phyloP scores from a whole-genome alignment of 116 monocot genomes.

The Thalassia testudinum region DNA sequence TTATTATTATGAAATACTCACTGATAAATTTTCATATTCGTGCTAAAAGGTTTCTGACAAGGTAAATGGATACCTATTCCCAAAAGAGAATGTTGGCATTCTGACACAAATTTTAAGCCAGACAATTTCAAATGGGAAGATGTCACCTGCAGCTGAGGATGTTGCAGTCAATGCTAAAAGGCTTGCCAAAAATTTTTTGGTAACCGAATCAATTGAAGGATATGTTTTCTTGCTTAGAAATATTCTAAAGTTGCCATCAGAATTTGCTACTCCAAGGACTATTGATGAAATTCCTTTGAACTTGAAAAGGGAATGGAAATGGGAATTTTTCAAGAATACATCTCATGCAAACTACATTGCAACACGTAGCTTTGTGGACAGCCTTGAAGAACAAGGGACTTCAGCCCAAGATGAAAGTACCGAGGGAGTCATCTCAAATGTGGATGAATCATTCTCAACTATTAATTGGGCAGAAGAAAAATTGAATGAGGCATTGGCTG shows the following conservation, averaged over 20 bases:
- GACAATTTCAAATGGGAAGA: constrained; percentile 37
- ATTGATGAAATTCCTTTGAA: constrained; percentile 32
- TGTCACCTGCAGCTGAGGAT: constrained; percentile 39
- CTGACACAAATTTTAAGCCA: constrained; percentile 34
- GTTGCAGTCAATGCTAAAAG: constrained; percentile 45
- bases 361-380: constrained; percentile 28
- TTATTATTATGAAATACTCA: background rate
- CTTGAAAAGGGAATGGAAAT: constrained; percentile 66
- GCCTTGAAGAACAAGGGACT: constrained; percentile 29
- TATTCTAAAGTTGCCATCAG: constrained; percentile 66
- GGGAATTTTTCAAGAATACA: constrained; percentile 53
- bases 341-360: constrained; percentile 12
- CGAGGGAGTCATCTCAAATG: too few relatives aligned
- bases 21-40: too few relatives aligned
- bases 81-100: constrained; percentile 44
- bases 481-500: constrained; percentile 25
- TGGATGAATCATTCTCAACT: constrained; percentile 40
- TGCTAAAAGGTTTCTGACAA: constrained; percentile 46
- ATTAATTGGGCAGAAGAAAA: constrained; percentile 71
- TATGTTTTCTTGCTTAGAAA: constrained; percentile 67
- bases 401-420: constrained; percentile 1
- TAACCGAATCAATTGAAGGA: constrained; percentile 57
- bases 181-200: constrained; percentile 64
- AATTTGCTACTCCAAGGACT: constrained; percentile 35
- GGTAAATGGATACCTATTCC: constrained; percentile 63